Evolutionary conservation across 1,284 basidiomycete genomes (phyloP).

Genomic region (Ceratobasidium sp.): DNA sequence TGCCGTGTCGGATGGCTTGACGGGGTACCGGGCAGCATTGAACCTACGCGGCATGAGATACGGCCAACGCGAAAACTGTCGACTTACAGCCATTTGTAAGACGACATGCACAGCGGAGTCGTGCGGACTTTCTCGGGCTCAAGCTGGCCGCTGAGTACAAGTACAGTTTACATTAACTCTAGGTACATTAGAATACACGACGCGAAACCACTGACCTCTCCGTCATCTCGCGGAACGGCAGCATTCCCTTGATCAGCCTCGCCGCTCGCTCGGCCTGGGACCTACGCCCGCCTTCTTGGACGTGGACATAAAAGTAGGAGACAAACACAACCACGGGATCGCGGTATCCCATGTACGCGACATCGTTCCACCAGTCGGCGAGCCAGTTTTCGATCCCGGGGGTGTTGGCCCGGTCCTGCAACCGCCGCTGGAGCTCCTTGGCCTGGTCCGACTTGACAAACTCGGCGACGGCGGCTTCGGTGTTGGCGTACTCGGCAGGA

Average conservation of each 20-base stretch:
- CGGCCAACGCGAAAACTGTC: background rate
- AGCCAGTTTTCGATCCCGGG: conserved; percentile 77
- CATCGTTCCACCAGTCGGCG: conserved; percentile 97
- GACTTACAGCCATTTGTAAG: conserved; percentile 90
- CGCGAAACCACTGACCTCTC: conserved; percentile 65
- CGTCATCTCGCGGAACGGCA: conserved; percentile 81
- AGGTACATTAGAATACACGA: conserved; percentile 11
- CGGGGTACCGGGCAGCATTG: conserved; percentile 88
- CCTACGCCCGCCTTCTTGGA: conserved; percentile 64
- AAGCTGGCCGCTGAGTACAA: conserved; percentile 65
- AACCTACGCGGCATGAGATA: conserved; percentile 60
- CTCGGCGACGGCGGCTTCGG: conserved; percentile 65
- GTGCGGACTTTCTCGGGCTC: conserved; percentile 90
- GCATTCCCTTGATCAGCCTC: conserved; percentile 78
- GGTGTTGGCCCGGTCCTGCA: conserved; percentile 75
- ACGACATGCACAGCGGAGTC: conserved; percentile 87
- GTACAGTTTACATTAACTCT: conserved; percentile 9
- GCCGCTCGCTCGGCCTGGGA: conserved; percentile 76
- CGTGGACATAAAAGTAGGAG: conserved; percentile 94
- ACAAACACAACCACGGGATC: conserved; percentile 94
- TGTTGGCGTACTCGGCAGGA: conserved; percentile 64
- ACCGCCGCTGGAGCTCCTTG: conserved; percentile 78
- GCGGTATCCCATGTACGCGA: conserved; percentile 83
- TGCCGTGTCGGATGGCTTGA: conserved; percentile 83
- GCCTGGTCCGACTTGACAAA: conserved; percentile 78